Percentiles rank a stretch among this genome's conserved stretches.
Evolutionary conservation across 2,329 filamentous ascomycete species (phyloP).

Genomic region (Cordyceps cateniannulata): DNA sequence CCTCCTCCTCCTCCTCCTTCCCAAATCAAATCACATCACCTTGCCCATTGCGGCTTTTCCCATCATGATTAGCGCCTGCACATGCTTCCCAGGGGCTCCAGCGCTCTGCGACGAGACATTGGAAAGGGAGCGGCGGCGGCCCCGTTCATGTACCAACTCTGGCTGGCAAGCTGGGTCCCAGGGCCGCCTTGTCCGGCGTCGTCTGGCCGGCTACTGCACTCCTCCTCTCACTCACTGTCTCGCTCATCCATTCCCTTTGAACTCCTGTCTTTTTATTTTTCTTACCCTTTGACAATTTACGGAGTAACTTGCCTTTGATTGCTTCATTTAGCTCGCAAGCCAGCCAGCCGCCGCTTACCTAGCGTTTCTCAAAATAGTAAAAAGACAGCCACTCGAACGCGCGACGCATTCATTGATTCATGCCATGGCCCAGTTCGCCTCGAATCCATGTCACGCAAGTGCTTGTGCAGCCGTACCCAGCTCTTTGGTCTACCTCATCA

Average conservation of each 20-base stretch:
- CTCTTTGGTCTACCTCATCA: background rate
- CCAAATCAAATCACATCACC: background rate
- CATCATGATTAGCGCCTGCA: conserved; percentile 1
- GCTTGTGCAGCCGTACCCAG: background rate
- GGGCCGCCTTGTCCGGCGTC: background rate
- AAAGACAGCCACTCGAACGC: background rate
- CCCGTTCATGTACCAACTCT: background rate
- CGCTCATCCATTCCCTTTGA: no score
- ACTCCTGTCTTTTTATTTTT: no score
- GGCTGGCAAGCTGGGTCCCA: background rate
- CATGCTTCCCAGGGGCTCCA: background rate
- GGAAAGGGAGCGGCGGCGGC: background rate
- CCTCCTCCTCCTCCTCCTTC: no score
- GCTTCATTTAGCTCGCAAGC: no score
- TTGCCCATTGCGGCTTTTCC: background rate
- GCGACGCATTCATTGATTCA: background rate
- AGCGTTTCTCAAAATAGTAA: no score
- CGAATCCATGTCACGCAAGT: background rate
- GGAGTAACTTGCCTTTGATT: no score
- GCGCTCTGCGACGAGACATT: conserved; percentile 1
- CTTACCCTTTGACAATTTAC: no score
- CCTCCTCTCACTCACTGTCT: no score
- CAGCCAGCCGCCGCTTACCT: no score
- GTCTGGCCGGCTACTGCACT: no score
- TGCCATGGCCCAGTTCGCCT: background rate